Conservation (phyloP, 257 asterid species). For the Gentiana dahurica region DNA sequence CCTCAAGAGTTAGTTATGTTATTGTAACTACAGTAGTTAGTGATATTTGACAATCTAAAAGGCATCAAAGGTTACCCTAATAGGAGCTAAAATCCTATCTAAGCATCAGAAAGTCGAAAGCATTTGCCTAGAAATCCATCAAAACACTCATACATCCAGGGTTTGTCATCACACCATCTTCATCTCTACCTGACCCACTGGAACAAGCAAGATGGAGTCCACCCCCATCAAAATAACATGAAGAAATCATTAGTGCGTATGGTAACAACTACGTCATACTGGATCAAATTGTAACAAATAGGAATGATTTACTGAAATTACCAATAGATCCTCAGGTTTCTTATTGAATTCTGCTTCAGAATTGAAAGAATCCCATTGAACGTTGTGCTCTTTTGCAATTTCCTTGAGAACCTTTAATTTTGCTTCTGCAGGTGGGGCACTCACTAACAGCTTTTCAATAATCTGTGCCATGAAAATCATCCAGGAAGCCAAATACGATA, state of each 20-base stretch:
- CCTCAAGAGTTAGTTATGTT: too few relatives aligned
- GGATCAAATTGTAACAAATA: constrained; percentile 3
- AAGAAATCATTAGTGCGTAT: too few relatives aligned
- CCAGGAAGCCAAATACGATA: background rate
- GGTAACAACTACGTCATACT: background rate
- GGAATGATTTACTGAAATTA: constrained; percentile 10
- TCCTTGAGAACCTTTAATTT: constrained; percentile 67
- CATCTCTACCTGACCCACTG: background rate
- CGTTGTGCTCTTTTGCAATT: constrained; percentile 48
- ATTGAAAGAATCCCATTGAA: constrained; percentile 67
- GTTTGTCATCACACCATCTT: background rate
- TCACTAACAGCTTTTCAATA: constrained; percentile 74
- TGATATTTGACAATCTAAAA: too few relatives aligned
- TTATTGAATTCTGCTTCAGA: constrained; percentile 68
- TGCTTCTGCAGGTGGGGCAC: constrained; percentile 55
- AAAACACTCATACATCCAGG: too few relatives aligned
- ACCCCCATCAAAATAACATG: too few relatives aligned
- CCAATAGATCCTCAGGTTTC: constrained; percentile 92
- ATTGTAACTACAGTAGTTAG: too few relatives aligned
- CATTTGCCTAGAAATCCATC: too few relatives aligned
- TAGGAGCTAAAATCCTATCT: too few relatives aligned
- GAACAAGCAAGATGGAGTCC: background rate
- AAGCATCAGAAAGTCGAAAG: too few relatives aligned
- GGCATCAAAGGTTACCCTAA: too few relatives aligned
- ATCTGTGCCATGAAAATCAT: constrained; percentile 33